Evolutionary conservation across 441 rosid species (phyloP), one percentile per base, ranked within the genome.

Genomic region (Gossypium lobatum): DNA sequence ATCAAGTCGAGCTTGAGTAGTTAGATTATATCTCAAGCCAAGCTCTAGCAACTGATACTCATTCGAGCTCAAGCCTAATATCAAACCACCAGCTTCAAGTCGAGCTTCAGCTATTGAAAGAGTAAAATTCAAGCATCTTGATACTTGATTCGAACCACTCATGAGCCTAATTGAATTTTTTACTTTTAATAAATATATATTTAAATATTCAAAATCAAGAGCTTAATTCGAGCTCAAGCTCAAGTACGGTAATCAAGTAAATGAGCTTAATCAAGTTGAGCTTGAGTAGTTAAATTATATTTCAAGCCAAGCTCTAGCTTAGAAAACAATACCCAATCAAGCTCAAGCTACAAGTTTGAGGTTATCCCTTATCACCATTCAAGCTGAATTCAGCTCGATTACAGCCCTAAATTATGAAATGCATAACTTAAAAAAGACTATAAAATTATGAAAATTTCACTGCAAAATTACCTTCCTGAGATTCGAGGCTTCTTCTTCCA

Each of bases 401-500:
- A 52, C 18, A 52, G 21, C 52, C 52, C 52, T 9, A 46, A 46
- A 31, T 31, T 28, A 55, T 53, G 52, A 60, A 59, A 26, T 23
- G 37, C 54, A 25, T 25, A n/a, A 46, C 39, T 18, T 26, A 26
- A 8, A 57, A n/a, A 18, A 31, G 37, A 31, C 7, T 4, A 9
- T 60, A 16, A 72, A 60, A 26, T 60, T n/a, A 60, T 10, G 46
- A 72, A 63, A 25, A 66, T 42, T 72, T 57, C 48, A 71, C 53
- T 4, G 64, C 31, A 28, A 53, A 64, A 2, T 31, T 77, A 90
- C 99, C 98, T 89, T 90, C 78, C 88, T 88, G 14, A 95, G 85
- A 83, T 73, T 78, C 21, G 80, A 83, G 34, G 93, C 90, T 78
- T 72, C 86, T 73, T 88, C 97, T 81, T 93, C 93, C 73, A 93